Evolutionary conservation across 2,329 filamentous ascomycete genomes (phyloP).

Genomic region (Fusarium fracticaudum): DNA sequence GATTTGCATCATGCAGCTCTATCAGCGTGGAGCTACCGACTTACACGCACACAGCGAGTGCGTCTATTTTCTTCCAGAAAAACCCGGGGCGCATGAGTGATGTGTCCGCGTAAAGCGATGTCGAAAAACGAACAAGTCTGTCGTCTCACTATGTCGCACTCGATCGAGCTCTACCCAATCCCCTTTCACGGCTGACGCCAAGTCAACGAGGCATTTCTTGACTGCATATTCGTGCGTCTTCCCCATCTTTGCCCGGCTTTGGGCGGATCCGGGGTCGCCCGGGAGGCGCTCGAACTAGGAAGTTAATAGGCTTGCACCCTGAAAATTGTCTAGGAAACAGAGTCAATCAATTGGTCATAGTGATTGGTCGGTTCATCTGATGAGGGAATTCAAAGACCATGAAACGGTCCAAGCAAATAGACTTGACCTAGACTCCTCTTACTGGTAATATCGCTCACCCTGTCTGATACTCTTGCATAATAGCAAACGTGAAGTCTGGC

Average conservation of each 20-base stretch:
- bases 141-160: constrained; percentile 6
- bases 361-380: constrained; percentile 26
- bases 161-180: constrained; percentile 16
- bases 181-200: constrained; percentile 22
- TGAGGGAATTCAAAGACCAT: constrained; percentile 40
- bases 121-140: background rate
- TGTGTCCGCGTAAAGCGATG: background rate
- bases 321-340: constrained; percentile 10
- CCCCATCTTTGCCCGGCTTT: constrained; percentile 39
- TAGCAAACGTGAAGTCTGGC: background rate
- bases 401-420: constrained; percentile 31
- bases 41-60: constrained; percentile 1
- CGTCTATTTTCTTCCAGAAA: constrained; percentile 15
- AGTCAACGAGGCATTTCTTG: constrained; percentile 45
- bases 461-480: constrained; percentile 2
- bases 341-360: constrained; percentile 22
- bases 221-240: constrained; percentile 33
- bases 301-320: constrained; percentile 12
- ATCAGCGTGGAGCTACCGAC: constrained; percentile 18
- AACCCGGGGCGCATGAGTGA: constrained; percentile 9
- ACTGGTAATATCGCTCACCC: constrained; percentile 28
- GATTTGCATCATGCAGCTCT: constrained; percentile 36
- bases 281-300: constrained; percentile 40
- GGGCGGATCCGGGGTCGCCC: constrained; percentile 45
- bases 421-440: constrained; percentile 23